Conservation (phyloP, 495 filamentous ascomycete species). For the Opeltia flavorubescens region DNA sequence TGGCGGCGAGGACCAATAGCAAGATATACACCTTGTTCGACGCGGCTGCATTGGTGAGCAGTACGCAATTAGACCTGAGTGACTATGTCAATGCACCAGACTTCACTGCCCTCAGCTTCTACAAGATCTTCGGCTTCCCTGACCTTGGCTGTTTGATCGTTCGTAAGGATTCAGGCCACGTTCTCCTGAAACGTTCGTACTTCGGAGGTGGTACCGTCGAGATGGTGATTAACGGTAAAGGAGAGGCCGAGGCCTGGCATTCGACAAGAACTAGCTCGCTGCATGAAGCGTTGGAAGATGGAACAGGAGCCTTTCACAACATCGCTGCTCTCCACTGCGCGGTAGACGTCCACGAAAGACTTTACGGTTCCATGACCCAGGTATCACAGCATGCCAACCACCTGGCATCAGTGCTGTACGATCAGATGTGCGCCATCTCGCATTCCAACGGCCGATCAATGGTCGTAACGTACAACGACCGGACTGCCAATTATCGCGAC, state of each 20-base stretch:
- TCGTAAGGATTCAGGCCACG: conserved; percentile 44
- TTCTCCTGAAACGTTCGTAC: conserved; percentile 49
- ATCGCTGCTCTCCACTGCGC: conserved; percentile 71
- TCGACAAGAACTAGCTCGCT: conserved; percentile 54
- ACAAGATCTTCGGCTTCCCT: conserved; percentile 75
- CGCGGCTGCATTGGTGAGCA: conserved; percentile 58
- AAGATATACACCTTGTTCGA: conserved; percentile 55
- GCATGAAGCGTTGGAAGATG: conserved; percentile 77
- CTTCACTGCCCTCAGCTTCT: conserved; percentile 58
- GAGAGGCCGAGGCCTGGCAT: conserved; percentile 39
- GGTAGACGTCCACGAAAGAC: conserved; percentile 47
- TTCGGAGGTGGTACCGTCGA: conserved; percentile 72
- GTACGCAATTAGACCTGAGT: conserved; percentile 46
- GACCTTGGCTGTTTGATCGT: conserved; percentile 61
- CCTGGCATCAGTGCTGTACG: conserved; percentile 44
- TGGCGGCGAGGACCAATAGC: conserved; percentile 21
- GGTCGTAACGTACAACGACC: conserved; percentile 50
- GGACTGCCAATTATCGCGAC: conserved; percentile 24
- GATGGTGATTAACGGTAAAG: conserved; percentile 31
- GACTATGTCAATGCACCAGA: conserved; percentile 50
- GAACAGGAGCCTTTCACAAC: conserved; percentile 76
- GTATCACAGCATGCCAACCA: conserved; percentile 63
- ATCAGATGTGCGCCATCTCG: conserved; percentile 40
- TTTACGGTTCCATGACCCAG: conserved; percentile 56
- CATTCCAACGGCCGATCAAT: conserved; percentile 56